Conservation (phyloP, 495 filamentous ascomycete genomes). For the Podospora bellae-mahoneyi region DNA sequence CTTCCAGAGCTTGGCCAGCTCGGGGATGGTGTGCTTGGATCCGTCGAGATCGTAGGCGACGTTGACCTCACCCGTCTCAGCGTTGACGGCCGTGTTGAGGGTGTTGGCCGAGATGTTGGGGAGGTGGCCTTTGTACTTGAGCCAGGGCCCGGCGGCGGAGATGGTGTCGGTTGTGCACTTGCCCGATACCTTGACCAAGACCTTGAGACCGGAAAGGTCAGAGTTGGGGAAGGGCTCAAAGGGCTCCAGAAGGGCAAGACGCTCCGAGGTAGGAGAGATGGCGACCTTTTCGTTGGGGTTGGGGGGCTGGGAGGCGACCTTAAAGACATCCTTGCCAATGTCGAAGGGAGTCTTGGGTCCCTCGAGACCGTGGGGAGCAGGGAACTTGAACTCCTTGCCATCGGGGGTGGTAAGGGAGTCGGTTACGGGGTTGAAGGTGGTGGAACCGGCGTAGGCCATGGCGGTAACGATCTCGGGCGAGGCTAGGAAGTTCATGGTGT, state of each 20-base stretch:
- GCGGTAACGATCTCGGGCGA: slow-evolving; percentile 95
- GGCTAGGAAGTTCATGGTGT: slow-evolving; percentile 97
- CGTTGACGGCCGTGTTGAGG: slow-evolving; percentile 89
- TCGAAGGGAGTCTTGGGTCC: slow-evolving; percentile 79
- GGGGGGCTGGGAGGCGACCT: slow-evolving; percentile 66
- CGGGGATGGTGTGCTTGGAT: slow-evolving; percentile 65
- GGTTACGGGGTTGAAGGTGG: slow-evolving; percentile 94
- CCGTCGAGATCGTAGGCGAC: slow-evolving; percentile 81
- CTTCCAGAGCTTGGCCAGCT: slow-evolving; percentile 80
- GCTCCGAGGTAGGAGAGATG: slow-evolving; percentile 79
- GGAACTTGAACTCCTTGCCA: slow-evolving; percentile 80
- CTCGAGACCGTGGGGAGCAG: slow-evolving; percentile 71
- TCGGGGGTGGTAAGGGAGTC: slow-evolving; percentile 79
- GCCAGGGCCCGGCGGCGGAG: slow-evolving; percentile 93
- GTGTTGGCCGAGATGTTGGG: slow-evolving; percentile 97
- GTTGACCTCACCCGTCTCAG: slow-evolving; percentile 87
- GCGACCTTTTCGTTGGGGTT: slow-evolving; percentile 62
- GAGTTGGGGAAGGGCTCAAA: slow-evolving; percentile 77
- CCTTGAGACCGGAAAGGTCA: slow-evolving; percentile 69
- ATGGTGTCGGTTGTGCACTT: slow-evolving; percentile 99
- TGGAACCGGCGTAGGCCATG: slow-evolving; percentile 86
- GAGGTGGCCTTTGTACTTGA: slow-evolving; percentile 98
- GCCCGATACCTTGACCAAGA: slow-evolving; percentile 92
- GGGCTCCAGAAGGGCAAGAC: slow-evolving; percentile 86
- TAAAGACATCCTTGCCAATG: slow-evolving; percentile 68